phyloP scores from a whole-genome alignment of 2,329 filamentous ascomycete genomes.

The Kalaharituber pfeilii region DNA sequence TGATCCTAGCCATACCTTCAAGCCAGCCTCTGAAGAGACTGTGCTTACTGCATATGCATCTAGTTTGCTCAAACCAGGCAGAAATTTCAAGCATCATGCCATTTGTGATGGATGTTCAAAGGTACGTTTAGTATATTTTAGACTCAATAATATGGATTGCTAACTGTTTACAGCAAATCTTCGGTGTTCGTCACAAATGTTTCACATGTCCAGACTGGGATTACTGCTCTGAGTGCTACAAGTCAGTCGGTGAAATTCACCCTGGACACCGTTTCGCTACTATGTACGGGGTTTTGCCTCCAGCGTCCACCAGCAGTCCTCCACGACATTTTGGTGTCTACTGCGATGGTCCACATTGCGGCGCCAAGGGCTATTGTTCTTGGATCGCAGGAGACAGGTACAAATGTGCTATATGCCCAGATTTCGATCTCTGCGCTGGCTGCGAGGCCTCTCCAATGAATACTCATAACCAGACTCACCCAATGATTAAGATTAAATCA shows the following conservation, averaged over 20 bases:
- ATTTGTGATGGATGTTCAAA: conserved; percentile 89
- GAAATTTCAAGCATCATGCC: conserved; percentile 66
- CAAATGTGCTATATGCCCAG: conserved; percentile 93
- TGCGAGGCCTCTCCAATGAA: conserved; percentile 81
- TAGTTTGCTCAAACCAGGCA: conserved; percentile 57
- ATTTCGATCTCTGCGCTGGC: conserved; percentile 84
- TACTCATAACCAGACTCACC: conserved; percentile 85
- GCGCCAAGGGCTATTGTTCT: conserved; percentile 35
- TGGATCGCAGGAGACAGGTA: conserved; percentile 73
- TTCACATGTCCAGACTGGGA: conserved; percentile 96
- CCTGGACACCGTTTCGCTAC: conserved; percentile 74
- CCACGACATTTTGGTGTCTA: conserved; percentile 61
- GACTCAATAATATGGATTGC: background rate
- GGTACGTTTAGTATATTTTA: conserved; percentile 26
- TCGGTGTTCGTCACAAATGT: conserved; percentile 88
- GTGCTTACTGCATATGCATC: conserved; percentile 44
- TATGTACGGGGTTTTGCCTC: conserved; percentile 53
- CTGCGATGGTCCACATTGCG: conserved; percentile 86
- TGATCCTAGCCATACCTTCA: conserved; percentile 71
- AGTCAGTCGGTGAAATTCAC: conserved; percentile 49
- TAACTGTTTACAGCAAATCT: conserved; percentile 42
- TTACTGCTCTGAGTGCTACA: conserved; percentile 65
- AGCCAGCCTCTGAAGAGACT: conserved; percentile 46
- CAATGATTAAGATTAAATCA: conserved; percentile 91
- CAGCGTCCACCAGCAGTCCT: conserved; percentile 25